Evolutionary conservation across 352 stramenopile species (phyloP), one percentile per base, ranked within the genome.

Genomic region (Globisporangium paroecandrum): DNA sequence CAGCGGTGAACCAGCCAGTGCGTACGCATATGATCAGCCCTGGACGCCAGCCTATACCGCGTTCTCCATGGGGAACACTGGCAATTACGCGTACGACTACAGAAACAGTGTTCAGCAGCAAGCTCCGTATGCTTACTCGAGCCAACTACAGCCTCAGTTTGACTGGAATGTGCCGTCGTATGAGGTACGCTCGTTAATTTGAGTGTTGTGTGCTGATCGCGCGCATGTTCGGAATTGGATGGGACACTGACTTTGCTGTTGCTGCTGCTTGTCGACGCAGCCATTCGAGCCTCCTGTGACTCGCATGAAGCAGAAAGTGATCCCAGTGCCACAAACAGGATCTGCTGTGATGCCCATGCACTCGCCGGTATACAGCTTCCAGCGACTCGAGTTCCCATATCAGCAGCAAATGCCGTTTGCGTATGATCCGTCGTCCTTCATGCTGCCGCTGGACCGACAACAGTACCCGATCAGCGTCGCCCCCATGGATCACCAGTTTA

Each of bases 241-340:
- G 38, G 12, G 10, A 8, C 5, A 43, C 47, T 66, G 9, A 66
- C 25, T 8, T 6, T 8, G n/a, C 22, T 6, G 12, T 6, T 46
- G 18, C 18, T 46, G 18, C 18, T 29, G 12, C 7, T 0, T 65
- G 24, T 43, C 1, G 43, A 22, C 8, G 7, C 27, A 64, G 64
- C 6, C 41, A 27, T 69, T 69, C 18, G 55, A 68, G 7, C 25
- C 59, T 32, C 59, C 38, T 1, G 12, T 49, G 13, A 20, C 12
- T 29, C 53, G 51, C 10, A 66, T 38, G 66, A 71, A 36, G 41
- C 66, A 67, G 18, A 67, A 71, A 41, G 59, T 71, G 58, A 49
- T 34, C 2, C 66, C 66, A 38, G 66, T 58, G 22, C 59, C 41
- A 2, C 59, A 55, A 3, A 67, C 59, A 24, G 27, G 22, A 7